Conservation (phyloP, 768 basidiomycete genomes). For the Crassisporium funariophilum region DNA sequence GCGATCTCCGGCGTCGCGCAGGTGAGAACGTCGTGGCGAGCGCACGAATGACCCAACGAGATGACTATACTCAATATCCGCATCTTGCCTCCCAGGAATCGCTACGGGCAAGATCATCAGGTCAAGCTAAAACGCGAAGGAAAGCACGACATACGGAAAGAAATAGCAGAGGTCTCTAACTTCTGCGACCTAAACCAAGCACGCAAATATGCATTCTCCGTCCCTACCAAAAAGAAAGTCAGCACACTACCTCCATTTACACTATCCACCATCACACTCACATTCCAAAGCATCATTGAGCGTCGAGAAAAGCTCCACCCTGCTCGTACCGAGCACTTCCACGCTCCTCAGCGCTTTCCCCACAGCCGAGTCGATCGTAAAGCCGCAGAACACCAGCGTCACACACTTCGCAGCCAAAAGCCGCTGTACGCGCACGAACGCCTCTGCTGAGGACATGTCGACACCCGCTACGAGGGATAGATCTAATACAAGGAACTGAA, state of each 20-base stretch:
- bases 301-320: constrained; percentile 80
- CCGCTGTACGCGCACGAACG: constrained; percentile 89
- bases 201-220: constrained; percentile 88
- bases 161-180: constrained; percentile 44
- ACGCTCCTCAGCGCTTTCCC: constrained; percentile 78
- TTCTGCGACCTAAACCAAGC: constrained; percentile 77
- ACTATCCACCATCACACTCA: constrained; percentile 39
- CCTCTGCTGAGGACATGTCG: constrained; percentile 94
- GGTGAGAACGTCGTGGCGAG: constrained; percentile 68
- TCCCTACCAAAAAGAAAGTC: constrained; percentile 52
- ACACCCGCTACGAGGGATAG: constrained; percentile 85
- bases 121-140: constrained; percentile 3
- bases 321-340: constrained; percentile 71
- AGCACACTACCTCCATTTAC: background rate
- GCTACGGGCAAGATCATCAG: constrained; percentile 33
- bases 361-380: constrained; percentile 60
- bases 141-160: constrained; percentile 40
- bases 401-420: constrained; percentile 76
- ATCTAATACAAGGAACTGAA: constrained; percentile 90
- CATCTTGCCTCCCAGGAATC: constrained; percentile 60
- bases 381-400: constrained; percentile 87
- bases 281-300: constrained; percentile 94
- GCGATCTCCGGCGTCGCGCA: constrained; percentile 71
- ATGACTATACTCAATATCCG: constrained; percentile 47
- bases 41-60: constrained; percentile 49